phyloP scores from a whole-genome alignment of 2,329 filamentous ascomycete species.

The Alternaria infectoria region DNA sequence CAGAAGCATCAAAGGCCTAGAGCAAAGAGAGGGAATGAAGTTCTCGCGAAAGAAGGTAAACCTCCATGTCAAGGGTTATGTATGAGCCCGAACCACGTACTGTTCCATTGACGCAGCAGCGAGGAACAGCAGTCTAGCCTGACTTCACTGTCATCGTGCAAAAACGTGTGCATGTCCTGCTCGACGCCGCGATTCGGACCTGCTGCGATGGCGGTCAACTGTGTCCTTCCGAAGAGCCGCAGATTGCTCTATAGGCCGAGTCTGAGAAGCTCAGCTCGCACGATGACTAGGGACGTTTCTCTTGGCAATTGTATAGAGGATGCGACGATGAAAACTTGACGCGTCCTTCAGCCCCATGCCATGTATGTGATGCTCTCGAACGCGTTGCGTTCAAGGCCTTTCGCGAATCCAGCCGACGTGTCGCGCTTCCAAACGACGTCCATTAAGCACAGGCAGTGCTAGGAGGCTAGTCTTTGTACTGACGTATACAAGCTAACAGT shows the following conservation, averaged over 20 bases:
- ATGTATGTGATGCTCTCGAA: neutral
- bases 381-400: neutral
- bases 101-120: neutral
- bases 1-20: neutral
- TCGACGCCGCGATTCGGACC: neutral
- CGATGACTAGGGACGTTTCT: constrained; percentile 3
- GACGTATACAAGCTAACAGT: neutral
- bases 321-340: neutral
- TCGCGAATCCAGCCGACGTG: neutral
- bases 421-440: neutral
- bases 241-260: neutral
- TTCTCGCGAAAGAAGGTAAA: neutral
- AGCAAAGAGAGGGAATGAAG: neutral
- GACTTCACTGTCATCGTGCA: constrained; percentile 6
- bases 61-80: neutral
- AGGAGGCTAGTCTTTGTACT: neutral
- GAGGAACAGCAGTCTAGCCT: neutral
- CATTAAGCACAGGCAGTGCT: neutral
- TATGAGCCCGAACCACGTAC: constrained; percentile 5
- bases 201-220: neutral
- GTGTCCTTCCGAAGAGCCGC: neutral
- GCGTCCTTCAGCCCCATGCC: constrained; percentile 12
- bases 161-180: neutral
- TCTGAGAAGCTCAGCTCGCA: neutral
- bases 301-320: constrained; percentile 10